Evolutionary conservation across 371 early-diverging fungal species (phyloP).

Genomic region (Haplosporangium sp.): DNA sequence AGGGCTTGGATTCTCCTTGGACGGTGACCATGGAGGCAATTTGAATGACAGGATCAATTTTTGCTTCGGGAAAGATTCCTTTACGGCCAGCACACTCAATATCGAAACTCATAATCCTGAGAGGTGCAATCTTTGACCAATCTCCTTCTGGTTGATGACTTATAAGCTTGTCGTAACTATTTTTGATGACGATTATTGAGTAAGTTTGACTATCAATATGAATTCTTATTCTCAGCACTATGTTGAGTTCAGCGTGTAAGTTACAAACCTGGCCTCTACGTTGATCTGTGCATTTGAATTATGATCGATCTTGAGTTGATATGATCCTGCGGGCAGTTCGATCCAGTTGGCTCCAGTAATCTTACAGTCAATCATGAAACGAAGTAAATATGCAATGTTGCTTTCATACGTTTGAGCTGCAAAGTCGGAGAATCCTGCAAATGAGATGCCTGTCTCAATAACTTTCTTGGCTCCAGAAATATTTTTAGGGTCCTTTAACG

Average conservation of each 20-base stretch:
- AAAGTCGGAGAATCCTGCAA: constrained; percentile 46
- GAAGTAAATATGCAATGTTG: constrained; percentile 89
- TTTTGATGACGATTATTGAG: background rate
- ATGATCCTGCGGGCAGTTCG: constrained; percentile 84
- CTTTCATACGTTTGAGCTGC: constrained; percentile 88
- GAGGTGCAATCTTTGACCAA: constrained; percentile 95
- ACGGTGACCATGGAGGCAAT: constrained; percentile 96
- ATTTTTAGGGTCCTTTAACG: constrained; percentile 69
- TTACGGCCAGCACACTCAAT: constrained; percentile 99
- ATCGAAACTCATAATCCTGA: constrained; percentile 98
- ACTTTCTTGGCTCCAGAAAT: constrained; percentile 47
- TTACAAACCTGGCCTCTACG: constrained; percentile 71
- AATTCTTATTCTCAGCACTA: background rate
- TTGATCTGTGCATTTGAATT: constrained; percentile 87
- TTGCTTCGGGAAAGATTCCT: constrained; percentile 97
- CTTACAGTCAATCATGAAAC: constrained; percentile 98
- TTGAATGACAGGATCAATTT: constrained; percentile 98
- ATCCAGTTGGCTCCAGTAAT: constrained; percentile 95
- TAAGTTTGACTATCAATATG: background rate
- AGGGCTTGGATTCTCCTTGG: constrained; percentile 91
- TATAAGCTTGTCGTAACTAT: constrained; percentile 79
- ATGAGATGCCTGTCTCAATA: constrained; percentile 66
- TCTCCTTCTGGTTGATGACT: constrained; percentile 91
- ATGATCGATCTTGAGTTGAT: constrained; percentile 58
- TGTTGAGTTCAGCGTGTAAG: background rate